These are phyloP conservation scores for Microbotryum scabiosae DNA, from an alignment of 1,284 basidiomycete genomes.

Conservation along the genomic window DNA sequence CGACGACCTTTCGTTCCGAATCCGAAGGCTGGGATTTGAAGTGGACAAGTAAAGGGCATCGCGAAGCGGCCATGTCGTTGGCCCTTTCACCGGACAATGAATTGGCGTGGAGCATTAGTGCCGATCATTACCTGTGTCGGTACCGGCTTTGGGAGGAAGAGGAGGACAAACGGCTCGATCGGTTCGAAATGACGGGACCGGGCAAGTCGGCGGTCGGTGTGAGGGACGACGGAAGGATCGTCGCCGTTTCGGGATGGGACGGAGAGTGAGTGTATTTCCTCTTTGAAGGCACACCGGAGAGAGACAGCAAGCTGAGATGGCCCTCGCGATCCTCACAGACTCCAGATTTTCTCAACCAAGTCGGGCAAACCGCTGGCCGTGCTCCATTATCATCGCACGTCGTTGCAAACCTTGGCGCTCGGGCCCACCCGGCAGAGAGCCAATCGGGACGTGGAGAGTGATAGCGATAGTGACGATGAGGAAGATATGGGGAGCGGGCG, in stretches of 20 bases:
- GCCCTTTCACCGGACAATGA: slow-evolving; percentile 6
- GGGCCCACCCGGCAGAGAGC: neutral
- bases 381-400: slow-evolving; percentile 30
- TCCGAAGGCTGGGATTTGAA: slow-evolving; percentile 28
- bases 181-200: slow-evolving; percentile 13
- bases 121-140: slow-evolving; percentile 28
- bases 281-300: neutral
- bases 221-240: slow-evolving; percentile 24
- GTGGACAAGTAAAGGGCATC: slow-evolving; percentile 28
- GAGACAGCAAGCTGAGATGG: neutral
- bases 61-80: slow-evolving; percentile 32
- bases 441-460: neutral
- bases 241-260: slow-evolving; percentile 34
- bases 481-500: neutral
- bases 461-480: neutral
- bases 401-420: slow-evolving; percentile 32
- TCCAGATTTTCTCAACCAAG: slow-evolving; percentile 26
- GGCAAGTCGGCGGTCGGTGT: slow-evolving; percentile 20
- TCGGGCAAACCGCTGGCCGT: slow-evolving; percentile 32
- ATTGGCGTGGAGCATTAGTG: slow-evolving; percentile 27
- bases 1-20: neutral
- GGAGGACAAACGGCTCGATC: neutral
- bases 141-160: slow-evolving; percentile 22
- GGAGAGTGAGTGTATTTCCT: slow-evolving; percentile 21
- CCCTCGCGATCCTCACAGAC: slow-evolving; percentile 5